Percentiles rank a stretch among this genome's conserved stretches.
These are phyloP conservation scores for Ramaria rubella DNA, from an alignment of 768 basidiomycete genomes.

Conservation along the genomic window DNA sequence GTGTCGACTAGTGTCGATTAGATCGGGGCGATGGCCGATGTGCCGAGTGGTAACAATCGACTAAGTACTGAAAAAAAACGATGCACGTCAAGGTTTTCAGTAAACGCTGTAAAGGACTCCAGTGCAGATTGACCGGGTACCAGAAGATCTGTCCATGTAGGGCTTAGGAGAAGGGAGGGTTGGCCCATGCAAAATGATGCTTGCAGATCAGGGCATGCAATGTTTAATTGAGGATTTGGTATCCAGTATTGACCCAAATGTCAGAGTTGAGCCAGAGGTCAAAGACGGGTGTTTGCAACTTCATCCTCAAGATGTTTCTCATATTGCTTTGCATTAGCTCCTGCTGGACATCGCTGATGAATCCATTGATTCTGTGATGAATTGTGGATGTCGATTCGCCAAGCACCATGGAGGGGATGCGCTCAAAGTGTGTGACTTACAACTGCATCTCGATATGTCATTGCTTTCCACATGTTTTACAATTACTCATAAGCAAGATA, in stretches of 20 bases:
- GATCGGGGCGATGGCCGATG: too few species aligned
- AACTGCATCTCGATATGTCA: constrained; percentile 77
- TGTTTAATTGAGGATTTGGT: constrained; percentile 89
- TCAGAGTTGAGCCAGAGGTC: constrained; percentile 86
- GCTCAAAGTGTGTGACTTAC: constrained; percentile 90
- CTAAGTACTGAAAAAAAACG: too few species aligned
- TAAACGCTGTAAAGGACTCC: too few species aligned
- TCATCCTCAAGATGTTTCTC: background rate
- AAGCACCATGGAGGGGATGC: constrained; percentile 86
- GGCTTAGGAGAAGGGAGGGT: constrained; percentile 28
- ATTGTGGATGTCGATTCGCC: constrained; percentile 86
- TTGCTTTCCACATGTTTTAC: background rate
- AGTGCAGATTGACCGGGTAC: constrained; percentile 55
- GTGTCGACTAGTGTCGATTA: too few species aligned
- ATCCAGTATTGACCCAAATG: constrained; percentile 81
- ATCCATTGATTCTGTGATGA: constrained; percentile 92
- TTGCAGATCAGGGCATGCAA: constrained; percentile 78
- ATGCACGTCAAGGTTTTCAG: too few species aligned
- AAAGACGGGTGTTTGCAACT: constrained; percentile 60
- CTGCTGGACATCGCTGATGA: constrained; percentile 90
- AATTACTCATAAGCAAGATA: background rate
- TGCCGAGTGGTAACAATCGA: too few species aligned
- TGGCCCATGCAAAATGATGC: constrained; percentile 59
- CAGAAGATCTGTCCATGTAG: constrained; percentile 55
- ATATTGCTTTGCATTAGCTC: constrained; percentile 42